These are phyloP conservation scores for Stygiomarasmius scandens DNA, from an alignment of 1,284 basidiomycete species.

Conservation along the genomic window DNA sequence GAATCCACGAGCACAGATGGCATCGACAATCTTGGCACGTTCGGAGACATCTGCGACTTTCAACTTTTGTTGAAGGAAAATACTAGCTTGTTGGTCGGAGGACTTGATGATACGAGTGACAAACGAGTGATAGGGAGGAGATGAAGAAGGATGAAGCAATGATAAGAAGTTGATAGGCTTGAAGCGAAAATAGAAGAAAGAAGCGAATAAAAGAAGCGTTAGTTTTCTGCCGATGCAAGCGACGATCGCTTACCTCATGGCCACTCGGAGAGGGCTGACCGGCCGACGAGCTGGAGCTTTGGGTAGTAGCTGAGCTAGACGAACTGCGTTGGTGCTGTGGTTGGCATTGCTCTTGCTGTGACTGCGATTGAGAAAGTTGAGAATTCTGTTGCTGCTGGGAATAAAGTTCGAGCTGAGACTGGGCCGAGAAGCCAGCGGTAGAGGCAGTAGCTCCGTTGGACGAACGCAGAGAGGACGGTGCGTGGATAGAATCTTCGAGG, in stretches of 20 bases:
- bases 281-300: constrained; percentile 19
- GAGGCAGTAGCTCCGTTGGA: neutral
- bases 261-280: neutral
- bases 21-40: constrained; percentile 78
- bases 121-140: constrained; percentile 78
- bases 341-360: neutral
- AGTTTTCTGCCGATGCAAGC: neutral
- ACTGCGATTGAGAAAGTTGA: neutral
- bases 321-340: constrained; percentile 8
- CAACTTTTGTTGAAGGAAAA: constrained; percentile 83
- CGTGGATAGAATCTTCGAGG: constrained; percentile 18
- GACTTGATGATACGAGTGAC: constrained; percentile 82
- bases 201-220: constrained; percentile 18
- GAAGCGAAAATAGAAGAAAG: constrained; percentile 16
- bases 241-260: constrained; percentile 11
- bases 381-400: constrained; percentile 7
- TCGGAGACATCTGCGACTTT: constrained; percentile 81
- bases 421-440: neutral
- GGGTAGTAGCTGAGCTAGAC: constrained; percentile 28
- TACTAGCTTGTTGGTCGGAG: constrained; percentile 86
- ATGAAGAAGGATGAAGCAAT: constrained; percentile 77
- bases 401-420: neutral
- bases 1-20: constrained; percentile 77
- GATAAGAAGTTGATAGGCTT: constrained; percentile 86
- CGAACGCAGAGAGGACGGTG: constrained; percentile 10